These are phyloP conservation scores for Chlorella vulgaris DNA, from an alignment of 139 green algal genomes.

Conservation along the genomic window DNA sequence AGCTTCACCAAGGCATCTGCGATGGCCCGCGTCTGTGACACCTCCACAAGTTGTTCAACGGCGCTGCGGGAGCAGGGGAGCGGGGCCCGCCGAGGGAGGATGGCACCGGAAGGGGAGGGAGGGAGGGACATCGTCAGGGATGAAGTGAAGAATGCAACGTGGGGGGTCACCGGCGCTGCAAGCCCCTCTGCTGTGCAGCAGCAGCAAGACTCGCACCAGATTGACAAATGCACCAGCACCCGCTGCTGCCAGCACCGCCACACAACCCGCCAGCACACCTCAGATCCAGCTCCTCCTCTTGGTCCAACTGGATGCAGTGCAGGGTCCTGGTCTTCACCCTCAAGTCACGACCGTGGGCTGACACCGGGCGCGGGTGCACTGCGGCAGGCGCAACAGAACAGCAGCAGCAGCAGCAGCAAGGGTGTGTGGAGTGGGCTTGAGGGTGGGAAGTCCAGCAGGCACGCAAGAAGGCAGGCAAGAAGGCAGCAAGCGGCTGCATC, in stretches of 20 bases:
- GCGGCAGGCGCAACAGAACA: neutral
- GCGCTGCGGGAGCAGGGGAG: constrained; percentile 35
- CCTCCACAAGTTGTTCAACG: constrained; percentile 69
- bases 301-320: constrained; percentile 38
- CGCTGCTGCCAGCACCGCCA: neutral
- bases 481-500: neutral
- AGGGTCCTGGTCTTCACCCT: constrained; percentile 29
- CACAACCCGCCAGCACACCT: neutral
- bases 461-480: neutral
- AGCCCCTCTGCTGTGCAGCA: no score
- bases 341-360: constrained; percentile 2
- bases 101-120: neutral
- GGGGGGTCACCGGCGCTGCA: no score
- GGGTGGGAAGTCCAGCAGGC: neutral
- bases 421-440: no score
- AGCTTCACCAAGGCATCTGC: constrained; percentile 1
- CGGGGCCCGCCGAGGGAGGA: neutral
- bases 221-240: neutral
- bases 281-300: constrained; percentile 42
- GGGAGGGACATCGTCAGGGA: neutral
- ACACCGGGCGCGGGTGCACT: constrained; percentile 24
- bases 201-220: no score
- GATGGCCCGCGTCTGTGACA: constrained; percentile 25
- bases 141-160: no score
- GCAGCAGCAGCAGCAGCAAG: no score